Percentiles rank a stretch among this genome's conserved stretches.
phyloP scores from a whole-genome alignment of 495 filamentous ascomycete genomes.

The Annulohypoxylon nitens region DNA sequence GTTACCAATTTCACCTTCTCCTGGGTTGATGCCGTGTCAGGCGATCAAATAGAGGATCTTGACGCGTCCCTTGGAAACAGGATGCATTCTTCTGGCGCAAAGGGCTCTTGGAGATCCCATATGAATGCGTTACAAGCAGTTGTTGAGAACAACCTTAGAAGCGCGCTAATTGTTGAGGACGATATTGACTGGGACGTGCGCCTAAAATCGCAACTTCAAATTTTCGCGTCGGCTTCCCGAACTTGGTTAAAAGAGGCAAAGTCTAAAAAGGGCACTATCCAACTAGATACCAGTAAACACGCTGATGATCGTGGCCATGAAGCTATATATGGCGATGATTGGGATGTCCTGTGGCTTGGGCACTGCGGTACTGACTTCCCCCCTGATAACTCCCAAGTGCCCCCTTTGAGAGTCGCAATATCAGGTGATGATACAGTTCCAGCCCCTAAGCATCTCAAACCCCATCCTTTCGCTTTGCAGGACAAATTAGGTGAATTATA shows the following conservation, averaged over 20 bases:
- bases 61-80: constrained; percentile 43
- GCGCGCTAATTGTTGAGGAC: constrained; percentile 64
- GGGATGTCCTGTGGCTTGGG: constrained; percentile 67
- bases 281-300: neutral
- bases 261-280: constrained; percentile 19
- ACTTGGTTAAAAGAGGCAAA: constrained; percentile 45
- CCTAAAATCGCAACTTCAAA: constrained; percentile 58
- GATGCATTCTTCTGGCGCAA: constrained; percentile 52
- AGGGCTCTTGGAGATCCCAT: constrained; percentile 62
- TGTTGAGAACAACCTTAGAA: constrained; percentile 53
- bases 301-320: neutral
- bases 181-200: constrained; percentile 66
- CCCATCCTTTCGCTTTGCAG: constrained; percentile 60
- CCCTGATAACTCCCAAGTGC: constrained; percentile 2
- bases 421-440: constrained; percentile 58
- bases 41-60: constrained; percentile 56
- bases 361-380: constrained; percentile 64
- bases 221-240: constrained; percentile 54
- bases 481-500: constrained; percentile 56
- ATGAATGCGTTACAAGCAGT: constrained; percentile 59
- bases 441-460: constrained; percentile 54
- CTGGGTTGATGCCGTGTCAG: constrained; percentile 66
- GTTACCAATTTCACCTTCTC: constrained; percentile 66
- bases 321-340: constrained; percentile 58
- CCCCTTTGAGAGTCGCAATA: constrained; percentile 52